These are phyloP conservation scores for Syncephalis fuscata DNA, from an alignment of 371 early-diverging fungal genomes.

Conservation along the genomic window DNA sequence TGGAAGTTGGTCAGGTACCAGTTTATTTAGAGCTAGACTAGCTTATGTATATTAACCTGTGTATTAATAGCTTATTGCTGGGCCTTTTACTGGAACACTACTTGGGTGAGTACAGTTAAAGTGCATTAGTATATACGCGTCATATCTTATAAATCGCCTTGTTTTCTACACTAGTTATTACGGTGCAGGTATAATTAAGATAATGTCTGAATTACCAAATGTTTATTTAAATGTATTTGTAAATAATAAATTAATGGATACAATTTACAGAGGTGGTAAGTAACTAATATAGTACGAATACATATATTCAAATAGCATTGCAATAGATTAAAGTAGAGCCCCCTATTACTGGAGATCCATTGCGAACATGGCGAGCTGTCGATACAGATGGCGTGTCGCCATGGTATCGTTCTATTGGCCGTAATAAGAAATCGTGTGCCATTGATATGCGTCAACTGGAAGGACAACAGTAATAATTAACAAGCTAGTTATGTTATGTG, in stretches of 20 bases:
- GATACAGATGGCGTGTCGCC: constrained; percentile 28
- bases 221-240: not conserved
- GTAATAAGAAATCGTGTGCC: constrained; percentile 35
- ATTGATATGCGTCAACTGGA: constrained; percentile 23
- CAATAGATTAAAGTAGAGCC: constrained; percentile 31
- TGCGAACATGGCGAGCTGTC: constrained; percentile 27
- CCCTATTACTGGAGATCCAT: constrained; percentile 27
- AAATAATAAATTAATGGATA: constrained; percentile 1
- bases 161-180: constrained; percentile 1
- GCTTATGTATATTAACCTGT: not conserved
- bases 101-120: constrained; percentile 16
- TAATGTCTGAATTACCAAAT: too few relatives aligned
- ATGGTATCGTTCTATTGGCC: constrained; percentile 26
- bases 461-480: constrained; percentile 18
- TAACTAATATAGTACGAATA: constrained; percentile 2
- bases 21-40: not conserved
- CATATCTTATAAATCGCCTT: not conserved
- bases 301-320: not conserved
- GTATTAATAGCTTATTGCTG: constrained; percentile 23
- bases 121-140: too few relatives aligned
- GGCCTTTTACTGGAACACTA: constrained; percentile 32
- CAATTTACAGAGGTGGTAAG: constrained; percentile 18
- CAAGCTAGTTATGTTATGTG: not conserved
- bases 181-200: not conserved
- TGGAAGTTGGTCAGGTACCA: constrained; percentile 28